Evolutionary conservation across 805 yeast species (phyloP).

Genomic region (Sungouiella blattae): DNA sequence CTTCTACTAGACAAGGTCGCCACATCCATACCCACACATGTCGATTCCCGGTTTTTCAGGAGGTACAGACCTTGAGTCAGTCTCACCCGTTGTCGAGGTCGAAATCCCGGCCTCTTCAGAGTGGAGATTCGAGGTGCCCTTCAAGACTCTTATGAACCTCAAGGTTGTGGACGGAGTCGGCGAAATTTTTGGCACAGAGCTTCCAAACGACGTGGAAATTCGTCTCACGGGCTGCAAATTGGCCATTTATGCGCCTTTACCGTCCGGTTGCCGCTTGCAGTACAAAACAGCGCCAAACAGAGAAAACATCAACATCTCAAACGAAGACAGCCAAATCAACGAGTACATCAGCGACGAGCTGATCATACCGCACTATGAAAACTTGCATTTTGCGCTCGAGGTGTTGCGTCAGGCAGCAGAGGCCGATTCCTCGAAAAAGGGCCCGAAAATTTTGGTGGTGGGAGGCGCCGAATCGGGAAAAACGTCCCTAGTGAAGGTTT

Average conservation of each 20-base stretch:
- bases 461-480: slow-evolving; percentile 80
- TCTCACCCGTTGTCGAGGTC: slow-evolving; percentile 15
- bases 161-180: slow-evolving; percentile 66
- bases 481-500: slow-evolving; percentile 64
- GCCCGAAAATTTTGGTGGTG: slow-evolving; percentile 63
- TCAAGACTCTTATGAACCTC: slow-evolving; percentile 47
- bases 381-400: slow-evolving; percentile 75
- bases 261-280: slow-evolving; percentile 62
- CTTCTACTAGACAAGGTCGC: no score
- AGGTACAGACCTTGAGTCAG: slow-evolving; percentile 1
- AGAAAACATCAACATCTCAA: slow-evolving; percentile 21
- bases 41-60: slow-evolving; percentile 16
- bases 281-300: slow-evolving; percentile 32
- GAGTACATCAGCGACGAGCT: slow-evolving; percentile 74
- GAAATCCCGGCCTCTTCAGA: slow-evolving; percentile 46
- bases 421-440: slow-evolving; percentile 32
- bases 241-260: slow-evolving; percentile 39
- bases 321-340: slow-evolving; percentile 38
- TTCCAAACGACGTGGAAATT: slow-evolving; percentile 62
- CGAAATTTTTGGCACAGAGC: slow-evolving; percentile 91
- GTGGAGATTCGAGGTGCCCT: slow-evolving; percentile 74
- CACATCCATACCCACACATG: slow-evolving; percentile 3
- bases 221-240: slow-evolving; percentile 36
- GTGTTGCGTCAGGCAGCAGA: slow-evolving; percentile 36
- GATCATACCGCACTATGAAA: slow-evolving; percentile 58